Evolutionary conservation across 1,284 basidiomycete species (phyloP).

Genomic region (Phenoliferia sp.): DNA sequence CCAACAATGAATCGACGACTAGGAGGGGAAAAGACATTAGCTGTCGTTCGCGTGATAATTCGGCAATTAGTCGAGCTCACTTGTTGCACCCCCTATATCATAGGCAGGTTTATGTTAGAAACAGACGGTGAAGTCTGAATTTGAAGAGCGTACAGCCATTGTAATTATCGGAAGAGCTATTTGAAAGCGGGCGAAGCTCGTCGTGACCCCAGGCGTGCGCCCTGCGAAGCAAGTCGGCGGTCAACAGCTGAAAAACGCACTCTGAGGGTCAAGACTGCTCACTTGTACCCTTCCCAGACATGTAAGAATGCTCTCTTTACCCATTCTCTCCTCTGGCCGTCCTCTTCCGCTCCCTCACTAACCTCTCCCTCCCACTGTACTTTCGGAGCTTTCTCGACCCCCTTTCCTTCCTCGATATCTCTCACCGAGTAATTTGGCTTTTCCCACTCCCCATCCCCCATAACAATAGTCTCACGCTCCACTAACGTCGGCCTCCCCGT

Average conservation of each 20-base stretch:
- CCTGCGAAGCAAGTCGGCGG: neutral
- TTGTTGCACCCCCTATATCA: slow-evolving; percentile 73
- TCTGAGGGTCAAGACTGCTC: neutral
- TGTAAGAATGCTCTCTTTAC: slow-evolving; percentile 57
- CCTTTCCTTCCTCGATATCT: slow-evolving; percentile 11
- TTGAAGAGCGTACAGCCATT: slow-evolving; percentile 11
- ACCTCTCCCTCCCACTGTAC: slow-evolving; percentile 12
- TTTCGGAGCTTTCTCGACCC: slow-evolving; percentile 1
- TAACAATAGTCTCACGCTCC: neutral
- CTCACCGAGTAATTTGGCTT: neutral
- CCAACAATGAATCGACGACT: neutral
- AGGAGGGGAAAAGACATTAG: slow-evolving; percentile 49
- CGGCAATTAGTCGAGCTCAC: slow-evolving; percentile 41
- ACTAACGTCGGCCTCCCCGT: slow-evolving; percentile 21
- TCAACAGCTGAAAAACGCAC: neutral
- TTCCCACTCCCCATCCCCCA: slow-evolving; percentile 9
- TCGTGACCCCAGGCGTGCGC: slow-evolving; percentile 55
- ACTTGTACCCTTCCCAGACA: slow-evolving; percentile 54
- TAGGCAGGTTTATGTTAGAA: neutral
- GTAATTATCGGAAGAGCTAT: slow-evolving; percentile 34
- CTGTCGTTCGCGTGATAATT: too few species aligned
- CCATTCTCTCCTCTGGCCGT: slow-evolving; percentile 24
- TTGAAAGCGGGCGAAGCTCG: slow-evolving; percentile 52
- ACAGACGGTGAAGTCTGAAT: neutral
- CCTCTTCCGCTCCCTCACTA: slow-evolving; percentile 1